Evolutionary conservation across 2,329 filamentous ascomycete genomes (phyloP), one percentile per base, ranked within the genome.

Genomic region (Colletotrichum sp.): DNA sequence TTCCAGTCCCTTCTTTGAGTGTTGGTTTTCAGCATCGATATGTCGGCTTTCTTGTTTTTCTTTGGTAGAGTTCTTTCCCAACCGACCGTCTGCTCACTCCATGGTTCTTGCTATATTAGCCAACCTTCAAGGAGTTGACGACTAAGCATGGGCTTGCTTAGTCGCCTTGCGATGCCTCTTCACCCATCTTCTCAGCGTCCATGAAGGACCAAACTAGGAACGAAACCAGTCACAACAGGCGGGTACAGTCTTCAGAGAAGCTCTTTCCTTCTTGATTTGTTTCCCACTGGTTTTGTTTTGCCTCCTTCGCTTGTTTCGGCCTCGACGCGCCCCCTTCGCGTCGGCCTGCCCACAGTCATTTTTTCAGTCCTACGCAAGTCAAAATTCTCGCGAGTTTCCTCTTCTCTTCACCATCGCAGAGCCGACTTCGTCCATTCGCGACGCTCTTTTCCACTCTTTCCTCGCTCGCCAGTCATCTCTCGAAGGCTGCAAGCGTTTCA

Each of bases 11-110:
- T 24, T 52, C n/a, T 13, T 52, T 52, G 43, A 21, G 43, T 13
- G 1, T 13, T 52, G 2, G 10, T 8, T 21, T 2, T 21, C 10
- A 13, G n/a, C 43, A 5, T 21, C 7, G 0, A 52, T 5, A 5
- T 21, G 43, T 2, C 10, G 0, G n/a, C 43, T 52, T 52, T 52
- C n/a, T 5, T 24, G 6, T 52, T 21, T 48, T 3, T 1, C 43
- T 24, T 52, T 52, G 10, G n/a, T 13, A 21, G 2, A n/a, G n/a
- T 7, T 21, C 6, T 52, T 52, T 21, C 43, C 43, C 10, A 18
- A 7, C 12, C 5, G 5, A 24, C 7, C 1, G 6, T 21, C 43
- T 52, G 3, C 16, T 52, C 43, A 52, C 43, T 52, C n/a, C 43
- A 0, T 4, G n/a, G 43, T 52, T 52, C 43, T 13, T 10, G 2